Evolutionary conservation across 768 basidiomycete genomes (phyloP), one percentile per base, ranked within the genome.

Genomic region (Phylloporus sp.): DNA sequence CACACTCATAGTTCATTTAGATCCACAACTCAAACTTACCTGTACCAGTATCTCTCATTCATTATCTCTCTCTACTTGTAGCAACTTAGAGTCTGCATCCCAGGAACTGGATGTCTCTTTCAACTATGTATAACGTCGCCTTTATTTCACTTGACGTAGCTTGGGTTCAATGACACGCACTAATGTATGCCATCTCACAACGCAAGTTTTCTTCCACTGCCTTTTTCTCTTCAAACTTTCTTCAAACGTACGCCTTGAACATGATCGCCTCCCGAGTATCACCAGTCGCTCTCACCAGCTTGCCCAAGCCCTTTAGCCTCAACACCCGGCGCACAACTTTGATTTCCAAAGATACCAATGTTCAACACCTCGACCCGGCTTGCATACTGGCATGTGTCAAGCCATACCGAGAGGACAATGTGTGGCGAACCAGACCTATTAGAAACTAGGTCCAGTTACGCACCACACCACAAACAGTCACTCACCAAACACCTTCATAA

Each of bases 31-130:
- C 7, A 20, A 9, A 47, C 46, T 0, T 26, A 36, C 34, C 29
- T 22, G n/a, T 20, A 55, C 11, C 45, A 48, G 49, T 11, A 29
- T 50, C 50, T 29, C 6, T 50, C 27, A 36, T 34, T 45, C 34
- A 27, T 35, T 35, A 13, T 47, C 39, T 46, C 12, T 20, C 35
- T 22, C 28, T 46, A 13, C 23, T 42, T 47, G 24, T 54, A 41
- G 15, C n/a, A 18, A 6, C 49, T 45, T 44, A n/a, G n/a, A n/a
- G n/a, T n/a, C 31, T 12, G 28, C 31, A 52, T 64, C 63, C 57
- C 57, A 49, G 43, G 62, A 62, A 62, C 49, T 63, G 63, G 54
- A 44, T 44, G 20, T 28, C 41, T 57, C 43, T 22, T 16, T 24
- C 18, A 52, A 34, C 34, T 38, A 38, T 53, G 36, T 47, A 50